Base-by-base conservation (phyloP, 78 protist genomes). In the Pelomyxa schiedti region DNA sequence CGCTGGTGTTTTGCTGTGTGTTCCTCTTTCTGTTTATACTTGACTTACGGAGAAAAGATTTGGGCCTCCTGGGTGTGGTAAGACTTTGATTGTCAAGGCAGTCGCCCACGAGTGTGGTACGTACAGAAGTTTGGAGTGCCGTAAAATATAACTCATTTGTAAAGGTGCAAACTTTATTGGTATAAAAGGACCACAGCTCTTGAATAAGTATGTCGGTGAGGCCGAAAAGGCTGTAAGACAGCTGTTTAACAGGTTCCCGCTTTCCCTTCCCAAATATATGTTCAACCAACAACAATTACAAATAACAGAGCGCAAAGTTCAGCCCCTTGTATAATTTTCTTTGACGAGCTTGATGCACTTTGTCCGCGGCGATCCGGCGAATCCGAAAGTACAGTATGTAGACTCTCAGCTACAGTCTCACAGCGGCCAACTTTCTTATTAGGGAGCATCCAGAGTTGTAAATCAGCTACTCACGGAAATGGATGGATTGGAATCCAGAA, bases 41-140 rank as follows among this genome's bases (percentile, higher is more conserved):
- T 29, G 37, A 6, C 8, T 6, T 6, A 16, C 58, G 32, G 58
- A 16, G 32, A 16, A 16, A 16, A 47, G 58, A 16, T 94, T 90
- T 74, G 99, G 99, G 5, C 99, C 99, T 8, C 99, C 99, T 1
- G 99, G 99, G 29, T 96, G 99, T 75, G 99, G 99, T 68, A 97
- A 97, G 78, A 97, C 99, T 5, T 79, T 96, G 16, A 66, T 97
- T 7, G 98, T 98, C 29, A 97, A 97, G 77, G 98, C 97, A 9
- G 71, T 94, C 30, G 97, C 97, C 1, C 63, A 68, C 65, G 92
- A 90, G 75, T 79, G 89, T 35, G 88, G 86, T 8, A 66, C 42
- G 72, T 77, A 42, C 28, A 1, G 9, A 3, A n/a, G 42, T 39
- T 38, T 37, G 75, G 28, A 65, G 43, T 42, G 29, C 66, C 58